These are phyloP conservation scores for Papilionanthe hybrid DNA, from an alignment of 116 monocot species.

Conservation along the genomic window DNA sequence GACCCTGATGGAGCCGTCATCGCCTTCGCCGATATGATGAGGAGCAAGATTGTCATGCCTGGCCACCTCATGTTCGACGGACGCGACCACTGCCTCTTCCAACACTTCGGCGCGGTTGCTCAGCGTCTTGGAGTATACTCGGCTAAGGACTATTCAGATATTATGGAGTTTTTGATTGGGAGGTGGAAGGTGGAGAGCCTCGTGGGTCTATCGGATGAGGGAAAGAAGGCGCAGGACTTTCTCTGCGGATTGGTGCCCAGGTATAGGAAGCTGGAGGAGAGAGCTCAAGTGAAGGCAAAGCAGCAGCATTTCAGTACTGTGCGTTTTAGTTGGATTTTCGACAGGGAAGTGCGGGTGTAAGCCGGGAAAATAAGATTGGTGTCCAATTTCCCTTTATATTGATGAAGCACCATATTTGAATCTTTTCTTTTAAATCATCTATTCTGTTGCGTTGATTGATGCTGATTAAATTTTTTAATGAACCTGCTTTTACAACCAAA, in stretches of 20 bases:
- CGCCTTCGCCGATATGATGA: conserved; percentile 17
- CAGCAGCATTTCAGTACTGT: not conserved
- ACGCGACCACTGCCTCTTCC: not conserved
- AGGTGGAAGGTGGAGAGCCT: conserved; percentile 11
- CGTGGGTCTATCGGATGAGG: conserved; percentile 4
- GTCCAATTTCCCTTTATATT: no score
- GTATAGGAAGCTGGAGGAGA: conserved; percentile 12
- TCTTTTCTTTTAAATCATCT: no score
- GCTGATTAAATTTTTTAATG: no score
- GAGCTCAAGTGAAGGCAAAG: conserved; percentile 8
- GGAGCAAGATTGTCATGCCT: conserved; percentile 9
- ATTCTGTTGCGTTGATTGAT: no score
- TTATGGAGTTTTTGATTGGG: conserved; percentile 6
- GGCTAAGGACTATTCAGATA: conserved; percentile 8
- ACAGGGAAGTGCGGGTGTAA: conserved; percentile 14
- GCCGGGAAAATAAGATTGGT: no score
- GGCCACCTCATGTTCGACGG: conserved; percentile 15
- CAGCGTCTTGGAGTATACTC: conserved; percentile 8
- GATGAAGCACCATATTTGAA: no score
- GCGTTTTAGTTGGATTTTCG: conserved; percentile 21
- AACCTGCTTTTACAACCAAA: no score
- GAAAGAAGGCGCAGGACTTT: conserved; percentile 10
- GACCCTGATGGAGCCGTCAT: conserved; percentile 7
- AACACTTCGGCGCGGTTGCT: conserved; percentile 4
- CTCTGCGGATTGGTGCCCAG: conserved; percentile 7